Conservation (phyloP, 208 protist genomes). For the Acanthamoeba royreba region DNA sequence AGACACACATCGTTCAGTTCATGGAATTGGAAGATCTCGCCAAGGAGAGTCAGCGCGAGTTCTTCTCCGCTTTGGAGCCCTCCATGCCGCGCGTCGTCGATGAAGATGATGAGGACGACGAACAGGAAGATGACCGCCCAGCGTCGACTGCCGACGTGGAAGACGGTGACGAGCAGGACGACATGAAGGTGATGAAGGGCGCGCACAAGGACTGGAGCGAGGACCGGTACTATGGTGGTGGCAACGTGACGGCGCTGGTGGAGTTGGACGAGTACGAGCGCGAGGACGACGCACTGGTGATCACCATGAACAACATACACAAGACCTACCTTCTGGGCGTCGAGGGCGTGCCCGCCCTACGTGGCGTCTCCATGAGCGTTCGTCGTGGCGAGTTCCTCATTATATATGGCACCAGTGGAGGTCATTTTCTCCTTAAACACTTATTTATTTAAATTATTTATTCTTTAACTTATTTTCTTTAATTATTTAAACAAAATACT, state of each 20-base stretch:
- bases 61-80: neutral
- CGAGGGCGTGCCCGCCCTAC: constrained; percentile 92
- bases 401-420: constrained; percentile 94
- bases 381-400: constrained; percentile 88
- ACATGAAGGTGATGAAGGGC: neutral
- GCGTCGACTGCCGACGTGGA: too few species aligned
- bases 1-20: neutral
- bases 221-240: neutral
- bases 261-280: constrained; percentile 24
- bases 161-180: too few species aligned
- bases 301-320: constrained; percentile 91
- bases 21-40: neutral
- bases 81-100: neutral
- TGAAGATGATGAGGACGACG: neutral
- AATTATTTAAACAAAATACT: neutral
- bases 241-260: neutral
- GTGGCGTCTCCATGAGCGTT: constrained; percentile 30
- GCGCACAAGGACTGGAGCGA: neutral
- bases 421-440: too few species aligned
- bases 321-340: constrained; percentile 95
- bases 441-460: too few species aligned
- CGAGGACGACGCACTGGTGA: neutral
- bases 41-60: neutral
- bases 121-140: too few species aligned
- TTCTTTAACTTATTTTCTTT: neutral